Base-by-base conservation (phyloP, 768 basidiomycete species). In the Lentinus brumalis region DNA sequence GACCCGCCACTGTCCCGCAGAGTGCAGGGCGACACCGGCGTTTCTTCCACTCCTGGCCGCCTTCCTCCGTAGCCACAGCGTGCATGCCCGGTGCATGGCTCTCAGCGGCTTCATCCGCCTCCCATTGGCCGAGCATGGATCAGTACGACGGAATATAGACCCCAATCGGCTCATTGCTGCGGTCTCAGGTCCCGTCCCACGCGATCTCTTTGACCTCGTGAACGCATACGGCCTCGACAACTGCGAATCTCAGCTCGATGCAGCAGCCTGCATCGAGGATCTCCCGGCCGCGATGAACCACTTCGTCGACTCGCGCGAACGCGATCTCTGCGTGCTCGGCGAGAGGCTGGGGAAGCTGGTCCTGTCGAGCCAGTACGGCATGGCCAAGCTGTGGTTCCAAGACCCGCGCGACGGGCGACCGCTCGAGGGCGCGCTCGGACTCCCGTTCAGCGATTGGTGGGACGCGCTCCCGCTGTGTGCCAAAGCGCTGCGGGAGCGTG, bases 391-490 rank as follows among this genome's bases (percentile, higher is more conserved):
- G 1, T 70, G 66, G 12, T 87, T 81, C 70, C 76, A 82, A 73
- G 73, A 6, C 62, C 52, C 5, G 81, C 79, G 0, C 79, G 83
- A 2, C 68, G 59, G 42, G 40, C 70, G 31, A 77, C 21, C 30
- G 4, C 66, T 35, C 35, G 35, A 35, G 35, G 35, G 74, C 32
- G 76, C 78, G 51, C 50, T 79, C 9, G 84, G 83, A 0, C 72
- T 87, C 12, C 85, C 85, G 0, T 87, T 87, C 70, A 77, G 54
- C n/a, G 74, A 74, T 69, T 88, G 80, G 79, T 65, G 73, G 9
- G 86, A 87, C 59, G 74, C 84, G 0, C 72, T 88, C 5, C 84
- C 86, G 1, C 72, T 76, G n/a, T 84, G 85, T 64, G 85, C 85
- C 14, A 77, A 76, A 38, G 84, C 65, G 9, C 18, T 66, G 18